Evolutionary conservation across 2,329 filamentous ascomycete species (phyloP).

Genomic region (Neurospora crassa): DNA sequence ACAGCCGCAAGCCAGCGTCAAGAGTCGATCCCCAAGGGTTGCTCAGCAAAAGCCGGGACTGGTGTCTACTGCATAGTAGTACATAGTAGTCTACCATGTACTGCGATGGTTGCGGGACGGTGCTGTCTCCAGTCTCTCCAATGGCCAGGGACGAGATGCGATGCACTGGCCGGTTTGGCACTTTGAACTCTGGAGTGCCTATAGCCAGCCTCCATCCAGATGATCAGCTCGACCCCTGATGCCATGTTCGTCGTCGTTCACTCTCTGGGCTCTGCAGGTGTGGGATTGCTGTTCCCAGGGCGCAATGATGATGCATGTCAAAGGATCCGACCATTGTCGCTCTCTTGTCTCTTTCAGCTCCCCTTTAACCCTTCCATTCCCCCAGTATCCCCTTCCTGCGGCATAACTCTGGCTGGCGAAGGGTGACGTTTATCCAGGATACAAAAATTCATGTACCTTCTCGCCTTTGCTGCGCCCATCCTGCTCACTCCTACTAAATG

Average conservation of each 20-base stretch:
- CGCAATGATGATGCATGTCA: background rate
- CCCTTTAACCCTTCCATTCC: background rate
- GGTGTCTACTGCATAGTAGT: background rate
- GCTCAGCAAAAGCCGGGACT: background rate
- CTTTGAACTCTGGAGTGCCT: background rate
- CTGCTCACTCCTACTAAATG: no score
- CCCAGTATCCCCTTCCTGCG: background rate
- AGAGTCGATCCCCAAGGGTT: background rate
- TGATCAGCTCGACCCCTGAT: conserved; percentile 6
- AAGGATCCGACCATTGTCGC: background rate
- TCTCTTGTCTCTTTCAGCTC: background rate
- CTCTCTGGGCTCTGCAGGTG: conserved; percentile 7
- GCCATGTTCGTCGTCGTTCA: conserved; percentile 2
- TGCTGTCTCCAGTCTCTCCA: background rate
- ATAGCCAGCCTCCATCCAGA: background rate
- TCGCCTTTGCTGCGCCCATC: no score
- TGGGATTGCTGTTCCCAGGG: conserved; percentile 11
- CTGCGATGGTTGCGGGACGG: background rate
- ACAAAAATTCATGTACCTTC: no score
- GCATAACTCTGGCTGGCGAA: background rate
- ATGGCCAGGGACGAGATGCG: background rate
- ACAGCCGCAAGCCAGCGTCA: background rate
- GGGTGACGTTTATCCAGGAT: no score
- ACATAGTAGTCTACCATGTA: no score
- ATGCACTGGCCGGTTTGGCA: background rate